Evolutionary conservation across 2,329 filamentous ascomycete genomes (phyloP), one percentile per base, ranked within the genome.

Genomic region (Colletotrichum shisoi): DNA sequence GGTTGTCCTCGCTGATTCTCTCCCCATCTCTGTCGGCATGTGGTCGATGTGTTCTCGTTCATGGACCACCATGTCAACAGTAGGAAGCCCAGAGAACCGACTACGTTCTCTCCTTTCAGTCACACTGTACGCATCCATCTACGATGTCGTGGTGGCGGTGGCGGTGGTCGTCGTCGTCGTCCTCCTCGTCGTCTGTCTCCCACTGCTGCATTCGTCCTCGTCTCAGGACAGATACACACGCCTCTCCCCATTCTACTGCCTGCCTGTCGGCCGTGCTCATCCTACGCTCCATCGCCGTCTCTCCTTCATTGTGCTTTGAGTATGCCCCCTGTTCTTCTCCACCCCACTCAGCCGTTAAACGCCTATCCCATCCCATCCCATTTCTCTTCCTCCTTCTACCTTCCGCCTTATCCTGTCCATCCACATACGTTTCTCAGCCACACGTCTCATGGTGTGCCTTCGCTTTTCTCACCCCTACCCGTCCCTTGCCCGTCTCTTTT

Each of bases 231-330:
- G 27, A 31, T 7, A 42, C 21, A 17, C 53, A 45, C 40, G 53
- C 39, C 42, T 57, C 54, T 45, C 34, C 34, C 19, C 24, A 13
- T 24, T 57, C 24, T 45, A 45, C 17, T 24, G 45, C 21, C 44
- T 57, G 44, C 54, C 54, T 57, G 3, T 34, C 7, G 54, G 54
- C 24, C 24, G 54, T 57, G 40, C 40, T 31, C 40, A 31, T 57
- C 54, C 19, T 15, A 24, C 53, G 19, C 24, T 31, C 8, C 40
- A 45, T 57, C 24, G 17, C 74, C 53, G 24, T 8, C 53, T 27
- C 27, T 44, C 40, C 27, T 34, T 31, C 21, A 34, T 44, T 12
- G 5, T 12, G 8, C 27, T n/a, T 27, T 8, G 15, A 24, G 15
- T 31, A n/a, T 44, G 4, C 37, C 15, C 27, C 27, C 48, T 24